Base-by-base conservation (phyloP, 805 yeast species). In the Candida sakaeoensis region DNA sequence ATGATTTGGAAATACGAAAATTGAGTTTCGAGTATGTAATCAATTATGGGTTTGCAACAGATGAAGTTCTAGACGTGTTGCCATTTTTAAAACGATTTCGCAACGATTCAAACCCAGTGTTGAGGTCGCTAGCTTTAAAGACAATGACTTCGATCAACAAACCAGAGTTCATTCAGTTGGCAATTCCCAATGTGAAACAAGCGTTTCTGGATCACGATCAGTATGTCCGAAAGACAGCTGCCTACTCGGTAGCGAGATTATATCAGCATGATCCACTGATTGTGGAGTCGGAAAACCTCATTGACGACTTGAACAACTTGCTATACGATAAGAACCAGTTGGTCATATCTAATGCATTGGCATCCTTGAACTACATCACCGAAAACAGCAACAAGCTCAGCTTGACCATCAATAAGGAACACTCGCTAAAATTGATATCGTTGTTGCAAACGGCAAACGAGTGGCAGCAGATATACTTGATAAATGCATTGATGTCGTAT, bases 381-480 rank as follows among this genome's bases (percentile, higher is more conserved):
- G 90, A 83, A 36, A 64, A 64, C 23, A 63, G 77, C 4, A 66
- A 65, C 3, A 59, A 69, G 8, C 59, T 84, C 48, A 66, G 71
- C 26, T 58, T 86, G 37, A 64, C 74, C 3, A 70, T 85, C 17
- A 82, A 77, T 50, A 66, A 67, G 29, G 16, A 65, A 55, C 57
- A 71, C 74, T 50, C 70, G 5, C 47, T 64, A 29, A 50, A 54
- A 14, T 51, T 74, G 36, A 47, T 70, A 14, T 59, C 63, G 12
- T 48, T 57, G 26, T 51, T 72, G 14, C 57, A 63, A 6, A 58
- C 45, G 33, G 61, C 56, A 37, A 75, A 72, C 47, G 85, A 82
- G 59, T 90, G 96, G 95, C 74, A 80, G 34, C 95, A 83, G 53
- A 68, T 79, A 0, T 74, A 80, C 32, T 68, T 88, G 12, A 60